A percentile compares a stretch with the other conserved stretches of the same genome.
These are phyloP conservation scores for Vitis rotundifolia DNA, from an alignment of 164 flowering plant genomes.

Conservation along the genomic window DNA sequence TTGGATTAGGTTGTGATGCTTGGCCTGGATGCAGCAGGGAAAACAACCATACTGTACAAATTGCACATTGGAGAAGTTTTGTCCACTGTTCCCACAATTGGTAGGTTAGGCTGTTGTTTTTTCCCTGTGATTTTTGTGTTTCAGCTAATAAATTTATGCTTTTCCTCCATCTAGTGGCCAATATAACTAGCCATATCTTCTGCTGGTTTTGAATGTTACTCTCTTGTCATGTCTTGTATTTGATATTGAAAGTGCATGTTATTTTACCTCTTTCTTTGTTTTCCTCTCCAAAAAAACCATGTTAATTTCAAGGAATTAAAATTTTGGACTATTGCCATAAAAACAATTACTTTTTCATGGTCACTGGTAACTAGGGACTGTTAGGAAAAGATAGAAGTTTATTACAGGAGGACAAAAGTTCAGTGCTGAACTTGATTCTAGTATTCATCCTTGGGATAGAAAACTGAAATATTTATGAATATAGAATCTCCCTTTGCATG, in stretches of 20 bases:
- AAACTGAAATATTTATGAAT: too few relatives aligned
- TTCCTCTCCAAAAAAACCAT: too few relatives aligned
- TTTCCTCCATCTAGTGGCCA: not conserved
- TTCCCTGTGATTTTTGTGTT: not conserved
- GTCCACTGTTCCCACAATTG: constrained; percentile 98
- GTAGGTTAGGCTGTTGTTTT: constrained; percentile 36
- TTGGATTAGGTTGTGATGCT: constrained; percentile 93
- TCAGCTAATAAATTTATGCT: not conserved
- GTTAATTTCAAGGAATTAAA: too few relatives aligned
- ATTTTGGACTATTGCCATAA: too few relatives aligned
- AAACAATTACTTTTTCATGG: too few relatives aligned
- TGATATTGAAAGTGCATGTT: not conserved
- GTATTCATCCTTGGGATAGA: too few relatives aligned
- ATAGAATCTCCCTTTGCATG: too few relatives aligned
- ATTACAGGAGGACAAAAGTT: too few relatives aligned
- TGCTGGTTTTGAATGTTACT: not conserved
- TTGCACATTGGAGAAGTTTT: constrained; percentile 96
- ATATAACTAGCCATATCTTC: too few relatives aligned
- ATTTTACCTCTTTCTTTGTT: not conserved
- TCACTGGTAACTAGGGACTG: too few relatives aligned
- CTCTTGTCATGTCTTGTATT: not conserved
- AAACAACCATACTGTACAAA: constrained; percentile 95
- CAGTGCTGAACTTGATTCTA: too few relatives aligned
- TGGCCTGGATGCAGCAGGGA: constrained; percentile 99
- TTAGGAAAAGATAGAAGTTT: too few relatives aligned